Base-by-base conservation (phyloP, 805 yeast species). In the Candida yuanshanica region DNA sequence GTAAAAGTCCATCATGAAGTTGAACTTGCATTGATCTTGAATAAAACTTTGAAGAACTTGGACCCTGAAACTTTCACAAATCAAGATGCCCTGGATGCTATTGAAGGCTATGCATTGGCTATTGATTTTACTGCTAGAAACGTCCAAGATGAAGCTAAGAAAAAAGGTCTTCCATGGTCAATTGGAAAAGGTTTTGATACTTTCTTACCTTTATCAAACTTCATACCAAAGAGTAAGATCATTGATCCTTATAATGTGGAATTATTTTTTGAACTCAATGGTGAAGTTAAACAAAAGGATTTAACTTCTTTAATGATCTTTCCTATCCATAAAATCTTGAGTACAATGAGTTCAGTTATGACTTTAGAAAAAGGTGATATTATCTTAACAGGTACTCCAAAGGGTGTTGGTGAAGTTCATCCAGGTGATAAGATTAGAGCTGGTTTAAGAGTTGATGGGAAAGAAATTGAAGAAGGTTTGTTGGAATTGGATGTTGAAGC, bases 181-280 rank as follows among this genome's bases (percentile, higher is more conserved):
- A 87, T 89, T 49, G 96, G 93, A 26, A 93, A 93, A 60, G 99
- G 99, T 0, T 91, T 89, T 61, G 99, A 93, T 58, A 91, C 99
- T 0, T 93, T 93, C 62, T 71, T 86, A 59, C 99, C 99, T 2
- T 59, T 93, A n/a, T 82, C 95, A 7, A 63, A 68, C 17, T 77
- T 79, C 49, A 81, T 93, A 41, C 76, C 90, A 9, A 83, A 84
- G 54, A 60, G 59, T 1, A 59, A 69, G 46, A 77, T 93, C 41
- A 73, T 79, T 5, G 85, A 83, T 53, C 95, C 95, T 4, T 81
- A 84, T 55, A 73, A 81, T 26, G 89, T 80, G 12, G 72, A 71
- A 44, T 69, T 83, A 55, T 64, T 68, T 41, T 72, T 88, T 45
- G 72, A 71, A 20, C 77, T 93, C 46, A 91, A 93, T 60, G 90